Base-by-base conservation (phyloP, 345 rosid genomes). In the Salix koriyanagi region DNA sequence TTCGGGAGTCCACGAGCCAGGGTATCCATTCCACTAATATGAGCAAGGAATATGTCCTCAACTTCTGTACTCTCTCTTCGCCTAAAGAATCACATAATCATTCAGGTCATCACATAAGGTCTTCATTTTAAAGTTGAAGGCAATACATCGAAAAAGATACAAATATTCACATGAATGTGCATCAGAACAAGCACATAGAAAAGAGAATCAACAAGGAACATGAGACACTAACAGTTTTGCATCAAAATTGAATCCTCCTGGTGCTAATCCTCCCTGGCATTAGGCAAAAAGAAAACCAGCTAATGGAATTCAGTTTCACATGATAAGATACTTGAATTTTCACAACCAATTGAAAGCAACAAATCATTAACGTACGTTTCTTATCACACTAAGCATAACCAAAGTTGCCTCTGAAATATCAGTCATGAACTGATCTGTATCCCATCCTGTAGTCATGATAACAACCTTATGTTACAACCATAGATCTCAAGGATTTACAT, bases 171-270 rank as follows among this genome's bases (percentile, higher is more conserved):
- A 50, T 65, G 61, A 23, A 34, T 19, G 3, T n/a, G 48, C 36
- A 41, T 39, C 10, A 44, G 26, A 56, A 67, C 13, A 73, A 71
- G 69, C 21, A 61, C 12, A 11, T 65, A 60, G 67, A 23, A 28
- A 73, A 60, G 39, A 21, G 50, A 37, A 66, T 44, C 37, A 75
- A 16, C 6, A 44, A 37, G 4, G 34, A 56, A 42, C n/a, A 28
- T 7, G 18, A 10, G 73, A 15, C 37, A 68, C 91, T 84, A 58
- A 96, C 96, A 93, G 77, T 90, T 96, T 96, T 39, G 99, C 98
- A 77, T 96, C 99, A 41, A 96, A 96, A 86, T 96, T 91, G 90
- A 93, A 92, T 39, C 99, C 99, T 75, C 99, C 99, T 4, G 99
- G 98, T 25, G 96, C 92, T 79, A 96, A 68, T 48, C 99, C 98